A percentile compares a stretch with the other conserved stretches of the same genome.
Evolutionary conservation across 2,329 filamentous ascomycete genomes (phyloP).

Genomic region (Ophiostoma sp.): DNA sequence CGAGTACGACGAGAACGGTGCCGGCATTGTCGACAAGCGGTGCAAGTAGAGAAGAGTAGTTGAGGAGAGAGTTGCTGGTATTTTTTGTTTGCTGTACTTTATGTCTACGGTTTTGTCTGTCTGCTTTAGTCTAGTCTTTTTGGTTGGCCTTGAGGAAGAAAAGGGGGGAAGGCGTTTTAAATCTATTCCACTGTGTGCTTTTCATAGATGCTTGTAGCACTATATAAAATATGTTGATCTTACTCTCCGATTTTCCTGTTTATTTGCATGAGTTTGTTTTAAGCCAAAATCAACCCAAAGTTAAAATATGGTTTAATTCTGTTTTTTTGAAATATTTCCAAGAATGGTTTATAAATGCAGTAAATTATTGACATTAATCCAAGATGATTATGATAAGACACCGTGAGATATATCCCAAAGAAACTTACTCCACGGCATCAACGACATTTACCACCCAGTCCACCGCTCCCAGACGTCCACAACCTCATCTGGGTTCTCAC

Average conservation of each 20-base stretch:
- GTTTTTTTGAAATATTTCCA: no score
- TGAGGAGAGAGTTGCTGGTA: neutral
- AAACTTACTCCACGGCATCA: neutral
- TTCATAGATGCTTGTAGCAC: neutral
- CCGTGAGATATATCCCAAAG: neutral
- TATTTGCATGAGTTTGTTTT: neutral
- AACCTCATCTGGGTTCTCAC: constrained; percentile 58
- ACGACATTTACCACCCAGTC: constrained; percentile 60
- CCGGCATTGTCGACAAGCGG: constrained; percentile 88
- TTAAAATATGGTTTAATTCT: no score
- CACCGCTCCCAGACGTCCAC: constrained; percentile 76
- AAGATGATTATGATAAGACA: neutral
- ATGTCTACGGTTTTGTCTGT: neutral
- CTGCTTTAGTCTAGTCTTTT: neutral
- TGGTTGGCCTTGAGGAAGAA: constrained; percentile 3
- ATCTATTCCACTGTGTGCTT: neutral
- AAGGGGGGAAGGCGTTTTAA: constrained; percentile 18
- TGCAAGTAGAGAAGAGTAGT: constrained; percentile 66
- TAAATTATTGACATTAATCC: neutral
- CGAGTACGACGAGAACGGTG: constrained; percentile 95
- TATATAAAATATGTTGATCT: neutral
- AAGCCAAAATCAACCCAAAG: no score
- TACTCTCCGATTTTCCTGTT: neutral
- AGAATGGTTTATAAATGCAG: no score
- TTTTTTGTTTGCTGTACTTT: neutral